A percentile compares a stretch with the other conserved stretches of the same genome.
phyloP scores from a whole-genome alignment of 176 grass and related monocot genomes.

The Aegilops tauschii region DNA sequence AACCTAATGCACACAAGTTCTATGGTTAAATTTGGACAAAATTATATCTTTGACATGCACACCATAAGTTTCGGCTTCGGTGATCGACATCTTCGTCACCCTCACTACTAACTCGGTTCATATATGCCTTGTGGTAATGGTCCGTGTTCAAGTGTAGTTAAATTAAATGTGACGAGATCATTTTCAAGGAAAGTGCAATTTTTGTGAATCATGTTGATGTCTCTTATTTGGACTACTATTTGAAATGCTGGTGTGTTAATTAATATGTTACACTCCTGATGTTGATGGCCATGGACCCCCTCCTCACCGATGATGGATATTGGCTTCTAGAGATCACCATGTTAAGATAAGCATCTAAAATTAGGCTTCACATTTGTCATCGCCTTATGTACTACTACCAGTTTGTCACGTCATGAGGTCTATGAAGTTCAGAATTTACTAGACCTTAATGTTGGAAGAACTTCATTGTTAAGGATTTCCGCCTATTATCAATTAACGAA shows the following conservation, averaged over 20 bases:
- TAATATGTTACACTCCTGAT: background rate
- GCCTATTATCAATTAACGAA: background rate
- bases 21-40: too few relatives aligned
- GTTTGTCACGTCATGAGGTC: background rate
- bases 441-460: background rate
- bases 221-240: background rate
- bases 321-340: background rate
- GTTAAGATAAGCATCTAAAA: background rate
- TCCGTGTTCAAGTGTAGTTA: too few relatives aligned
- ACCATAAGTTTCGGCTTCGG: too few relatives aligned
- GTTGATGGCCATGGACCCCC: background rate
- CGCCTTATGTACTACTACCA: background rate
- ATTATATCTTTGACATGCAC: too few relatives aligned
- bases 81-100: too few relatives aligned
- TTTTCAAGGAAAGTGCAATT: background rate
- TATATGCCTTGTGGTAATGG: too few relatives aligned
- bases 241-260: conserved; percentile 11
- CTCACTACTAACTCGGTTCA: too few relatives aligned
- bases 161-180: background rate
- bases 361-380: conserved; percentile 4
- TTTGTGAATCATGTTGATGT: background rate
- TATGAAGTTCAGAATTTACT: background rate
- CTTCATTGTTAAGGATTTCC: background rate
- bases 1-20: too few relatives aligned
- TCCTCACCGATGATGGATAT: background rate